Evolutionary conservation across 177 flowering plant genomes (phyloP).

Genomic region (Telopea speciosissima): DNA sequence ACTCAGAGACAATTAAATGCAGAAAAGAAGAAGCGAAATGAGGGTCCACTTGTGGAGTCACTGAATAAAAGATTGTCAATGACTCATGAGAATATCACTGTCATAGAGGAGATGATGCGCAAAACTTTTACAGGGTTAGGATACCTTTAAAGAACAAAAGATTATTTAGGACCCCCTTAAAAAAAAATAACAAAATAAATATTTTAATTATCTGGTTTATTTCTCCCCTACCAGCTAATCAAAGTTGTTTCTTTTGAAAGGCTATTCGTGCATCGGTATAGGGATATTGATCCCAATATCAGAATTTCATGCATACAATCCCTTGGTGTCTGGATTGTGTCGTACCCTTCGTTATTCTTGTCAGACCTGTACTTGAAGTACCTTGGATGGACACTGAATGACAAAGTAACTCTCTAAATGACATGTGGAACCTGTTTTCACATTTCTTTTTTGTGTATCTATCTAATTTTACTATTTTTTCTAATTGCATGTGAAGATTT

Average conservation of each 20-base stretch:
- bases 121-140: slow-evolving; percentile 85
- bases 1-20: slow-evolving; percentile 93
- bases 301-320: slow-evolving; percentile 84
- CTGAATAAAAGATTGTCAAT: slow-evolving; percentile 64
- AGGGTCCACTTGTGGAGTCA: slow-evolving; percentile 90
- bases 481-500: slow-evolving; percentile 44
- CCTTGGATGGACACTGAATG: slow-evolving; percentile 99
- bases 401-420: slow-evolving; percentile 51
- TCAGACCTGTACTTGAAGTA: slow-evolving; percentile 91
- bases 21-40: slow-evolving; percentile 75
- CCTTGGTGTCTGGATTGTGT: slow-evolving; percentile 89
- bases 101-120: slow-evolving; percentile 86
- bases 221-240: background rate
- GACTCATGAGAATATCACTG: slow-evolving; percentile 74
- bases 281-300: slow-evolving; percentile 91
- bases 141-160: background rate
- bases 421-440: background rate
- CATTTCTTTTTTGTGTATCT: background rate
- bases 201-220: too few species aligned
- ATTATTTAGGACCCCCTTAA: background rate
- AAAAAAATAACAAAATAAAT: background rate
- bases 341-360: slow-evolving; percentile 88
- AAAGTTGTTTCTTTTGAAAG: slow-evolving; percentile 30
- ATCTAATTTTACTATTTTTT: slow-evolving; percentile 7
- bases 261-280: slow-evolving; percentile 95